Base-by-base conservation (phyloP, 2,329 filamentous ascomycete species). In the Didymellaceae sp. region DNA sequence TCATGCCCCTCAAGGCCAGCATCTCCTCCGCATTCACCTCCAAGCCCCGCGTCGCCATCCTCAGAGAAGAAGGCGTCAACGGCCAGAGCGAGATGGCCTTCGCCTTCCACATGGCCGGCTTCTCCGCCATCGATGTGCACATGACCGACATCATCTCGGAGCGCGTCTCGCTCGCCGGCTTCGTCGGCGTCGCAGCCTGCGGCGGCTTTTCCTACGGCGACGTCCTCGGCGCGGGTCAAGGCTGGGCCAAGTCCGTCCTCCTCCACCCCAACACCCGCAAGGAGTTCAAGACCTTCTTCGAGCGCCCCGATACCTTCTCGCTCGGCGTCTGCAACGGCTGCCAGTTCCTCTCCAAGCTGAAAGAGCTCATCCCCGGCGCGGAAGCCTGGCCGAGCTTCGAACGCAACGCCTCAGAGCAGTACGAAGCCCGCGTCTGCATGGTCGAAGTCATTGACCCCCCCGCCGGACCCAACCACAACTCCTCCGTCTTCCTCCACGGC, bases 11-110 rank as follows among this genome's bases (percentile, higher is more conserved):
- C 54, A 82, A 84, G 54, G 80, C 84, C 3, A 84, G 82, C 53
- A 76, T 91, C 49, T 82, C 83, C 30, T 75, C 82, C 52, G 70
- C 80, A 50, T 84, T 91, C 68, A 80, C 80, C 55, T 82, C 74
- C 32, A 85, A 83, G 66, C 89, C 89, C 1, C 85, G 86, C 24
- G 92, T 99, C 18, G 94, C 94, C 33, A 96, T 99, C 62, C 85
- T 99, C 17, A 84, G 94, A 68, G 94, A 97, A 74, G 91, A 97
- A 73, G 94, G 94, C 71, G 90, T 96, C 61, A 97, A 99, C 76
- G 90, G 92, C 32, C 86, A 97, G 65, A 87, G 91, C n/a, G 94
- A 99, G 74, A 96, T 99, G 90, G 94, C 94, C 1, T 97, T 96
- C 68, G 91, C 92, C 39, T 97, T 97, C 81, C 86, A 88, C 59